A percentile compares a stretch with the other conserved stretches of the same genome.
These are phyloP conservation scores for Prunus yedoensis DNA, from an alignment of 331 rosid genomes.

Conservation along the genomic window DNA sequence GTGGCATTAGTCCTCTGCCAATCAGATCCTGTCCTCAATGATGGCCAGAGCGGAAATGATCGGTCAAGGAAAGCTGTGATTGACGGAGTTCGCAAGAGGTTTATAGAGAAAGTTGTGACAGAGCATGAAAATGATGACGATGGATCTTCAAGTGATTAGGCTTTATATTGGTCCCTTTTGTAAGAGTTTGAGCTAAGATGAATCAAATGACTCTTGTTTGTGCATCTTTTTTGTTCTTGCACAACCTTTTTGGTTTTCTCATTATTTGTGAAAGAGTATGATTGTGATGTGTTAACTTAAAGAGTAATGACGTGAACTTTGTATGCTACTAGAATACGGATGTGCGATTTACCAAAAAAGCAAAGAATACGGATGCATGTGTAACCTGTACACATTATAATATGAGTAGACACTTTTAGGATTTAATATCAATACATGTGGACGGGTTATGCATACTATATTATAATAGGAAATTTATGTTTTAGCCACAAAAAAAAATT, in stretches of 20 bases:
- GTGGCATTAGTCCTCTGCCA: slow-evolving; percentile 92
- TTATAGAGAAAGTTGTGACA: slow-evolving; percentile 73
- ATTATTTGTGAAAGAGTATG: not conserved
- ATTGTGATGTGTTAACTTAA: too few relatives aligned
- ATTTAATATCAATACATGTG: too few relatives aligned
- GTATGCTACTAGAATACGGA: too few relatives aligned
- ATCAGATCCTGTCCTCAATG: slow-evolving; percentile 84
- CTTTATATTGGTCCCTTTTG: not conserved
- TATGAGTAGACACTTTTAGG: too few relatives aligned
- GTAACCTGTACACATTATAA: too few relatives aligned
- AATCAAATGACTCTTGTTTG: slow-evolving; percentile 15
- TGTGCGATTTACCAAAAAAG: too few relatives aligned
- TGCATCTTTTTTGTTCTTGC: slow-evolving; percentile 7
- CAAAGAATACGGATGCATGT: too few relatives aligned
- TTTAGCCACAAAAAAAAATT: too few relatives aligned
- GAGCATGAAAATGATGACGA: slow-evolving; percentile 71
- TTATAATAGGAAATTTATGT: too few relatives aligned
- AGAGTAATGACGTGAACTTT: too few relatives aligned
- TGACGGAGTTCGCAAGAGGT: slow-evolving; percentile 73
- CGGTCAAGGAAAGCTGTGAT: slow-evolving; percentile 70
- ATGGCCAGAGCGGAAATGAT: slow-evolving; percentile 64
- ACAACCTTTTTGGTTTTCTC: not conserved
- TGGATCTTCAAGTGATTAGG: slow-evolving; percentile 78
- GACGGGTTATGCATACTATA: too few relatives aligned
- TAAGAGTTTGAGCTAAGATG: not conserved